phyloP scores from a whole-genome alignment of 2,329 filamentous ascomycete species.

The Pseudopyricularia cyperi region DNA sequence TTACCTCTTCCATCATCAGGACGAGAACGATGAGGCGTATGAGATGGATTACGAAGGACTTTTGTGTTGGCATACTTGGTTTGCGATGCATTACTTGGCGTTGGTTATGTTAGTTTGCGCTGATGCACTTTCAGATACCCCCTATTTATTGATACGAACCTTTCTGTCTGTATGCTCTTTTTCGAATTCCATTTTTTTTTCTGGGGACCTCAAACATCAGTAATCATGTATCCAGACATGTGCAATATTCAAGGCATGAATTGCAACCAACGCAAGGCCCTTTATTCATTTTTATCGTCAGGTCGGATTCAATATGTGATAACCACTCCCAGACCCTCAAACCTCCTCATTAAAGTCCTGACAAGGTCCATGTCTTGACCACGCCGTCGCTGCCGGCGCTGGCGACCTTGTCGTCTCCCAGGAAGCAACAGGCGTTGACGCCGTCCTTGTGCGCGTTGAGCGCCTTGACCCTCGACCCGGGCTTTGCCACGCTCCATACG shows the following conservation, averaged over 20 bases:
- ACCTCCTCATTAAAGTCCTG: constrained; percentile 32
- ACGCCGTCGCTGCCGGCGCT: constrained; percentile 79
- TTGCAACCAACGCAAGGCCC: no score
- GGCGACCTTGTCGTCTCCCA: constrained; percentile 55
- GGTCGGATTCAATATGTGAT: neutral
- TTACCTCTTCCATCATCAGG: no score
- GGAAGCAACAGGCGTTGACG: constrained; percentile 74
- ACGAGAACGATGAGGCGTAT: no score
- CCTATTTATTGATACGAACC: neutral
- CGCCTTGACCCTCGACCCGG: constrained; percentile 72
- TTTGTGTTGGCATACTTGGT: neutral
- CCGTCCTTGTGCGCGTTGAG: constrained; percentile 92
- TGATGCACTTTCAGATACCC: neutral
- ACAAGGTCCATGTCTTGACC: constrained; percentile 75
- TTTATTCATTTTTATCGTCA: neutral
- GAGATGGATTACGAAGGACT: no score
- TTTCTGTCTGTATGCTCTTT: neutral
- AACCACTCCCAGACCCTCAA: neutral
- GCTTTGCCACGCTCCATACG: constrained; percentile 77
- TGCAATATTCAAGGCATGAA: no score
- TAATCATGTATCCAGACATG: no score
- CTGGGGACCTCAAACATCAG: no score
- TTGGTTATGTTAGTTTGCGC: neutral
- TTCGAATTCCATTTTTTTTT: neutral
- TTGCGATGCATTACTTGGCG: neutral